These are phyloP conservation scores for Trichophyton mentagrophytes DNA, from an alignment of 2,329 filamentous ascomycete genomes.

Conservation along the genomic window DNA sequence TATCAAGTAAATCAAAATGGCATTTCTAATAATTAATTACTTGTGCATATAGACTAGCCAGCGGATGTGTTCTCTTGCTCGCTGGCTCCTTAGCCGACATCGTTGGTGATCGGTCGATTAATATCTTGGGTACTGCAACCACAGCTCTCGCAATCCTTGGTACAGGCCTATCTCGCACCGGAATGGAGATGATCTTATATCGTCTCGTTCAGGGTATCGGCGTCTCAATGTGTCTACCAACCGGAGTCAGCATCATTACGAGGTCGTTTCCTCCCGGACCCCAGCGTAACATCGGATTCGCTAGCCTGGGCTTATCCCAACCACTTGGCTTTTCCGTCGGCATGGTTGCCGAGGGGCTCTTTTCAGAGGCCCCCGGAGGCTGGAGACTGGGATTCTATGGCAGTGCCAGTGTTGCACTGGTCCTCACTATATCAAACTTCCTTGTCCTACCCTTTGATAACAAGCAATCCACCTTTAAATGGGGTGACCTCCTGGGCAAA, in stretches of 20 bases:
- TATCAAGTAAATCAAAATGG: neutral
- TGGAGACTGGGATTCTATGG: slow-evolving; percentile 44
- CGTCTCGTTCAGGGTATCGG: slow-evolving; percentile 34
- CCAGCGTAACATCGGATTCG: slow-evolving; percentile 39
- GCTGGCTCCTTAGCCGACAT: slow-evolving; percentile 39
- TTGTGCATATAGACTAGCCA: slow-evolving; percentile 22
- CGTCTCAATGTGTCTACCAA: slow-evolving; percentile 35
- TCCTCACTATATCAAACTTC: slow-evolving; percentile 5
- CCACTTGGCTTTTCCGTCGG: slow-evolving; percentile 40
- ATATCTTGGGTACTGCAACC: slow-evolving; percentile 34
- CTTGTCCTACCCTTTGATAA: slow-evolving; percentile 6
- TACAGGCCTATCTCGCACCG: slow-evolving; percentile 27
- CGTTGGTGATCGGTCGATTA: slow-evolving; percentile 35
- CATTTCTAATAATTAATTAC: slow-evolving; percentile 17
- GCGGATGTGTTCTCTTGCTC: slow-evolving; percentile 35
- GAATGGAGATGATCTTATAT: slow-evolving; percentile 34
- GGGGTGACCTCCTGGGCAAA: slow-evolving; percentile 16
- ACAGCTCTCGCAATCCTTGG: slow-evolving; percentile 30
- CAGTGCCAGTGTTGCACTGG: slow-evolving; percentile 29
- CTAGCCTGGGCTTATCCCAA: slow-evolving; percentile 36
- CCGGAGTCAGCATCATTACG: slow-evolving; percentile 37
- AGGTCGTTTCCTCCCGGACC: slow-evolving; percentile 33
- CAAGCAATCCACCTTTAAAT: slow-evolving; percentile 6
- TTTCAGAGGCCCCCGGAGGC: slow-evolving; percentile 38
- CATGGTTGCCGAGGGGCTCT: slow-evolving; percentile 37